Base-by-base conservation (phyloP, 768 basidiomycete species). In the Asterophora lycoperdoides region DNA sequence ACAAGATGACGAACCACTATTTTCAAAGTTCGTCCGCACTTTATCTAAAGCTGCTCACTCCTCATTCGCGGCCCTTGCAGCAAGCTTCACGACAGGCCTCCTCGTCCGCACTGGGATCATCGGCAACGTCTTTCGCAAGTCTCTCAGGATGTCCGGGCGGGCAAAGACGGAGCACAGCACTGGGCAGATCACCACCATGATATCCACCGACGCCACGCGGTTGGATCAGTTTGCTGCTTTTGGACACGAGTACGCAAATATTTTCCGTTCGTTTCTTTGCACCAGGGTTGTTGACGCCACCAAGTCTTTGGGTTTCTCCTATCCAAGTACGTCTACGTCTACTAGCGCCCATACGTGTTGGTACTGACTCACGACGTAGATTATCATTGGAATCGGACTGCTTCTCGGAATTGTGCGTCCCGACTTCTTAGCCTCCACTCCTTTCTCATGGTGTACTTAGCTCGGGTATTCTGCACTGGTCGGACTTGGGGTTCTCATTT, bases 401-500 rank as follows among this genome's bases (percentile, higher is more conserved):
- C 70, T 87, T 36, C 74, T 87, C 18, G 69, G 70, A 51, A 83
- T 74, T 52, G 80, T 81, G 49, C 43, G 76, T 45, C 23, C 23
- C 23, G 23, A 23, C 23, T 23, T 23, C 23, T 23, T 3, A 23
- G 23, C 23, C 6, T 23, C 23, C 23, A 23, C 3, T 23, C 23
- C 6, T 8, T 14, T 11, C 11, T 14, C 8, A 26, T 28, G 13
- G 14, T 14, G 15, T 41, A 13, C n/a, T 14, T 43, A 83, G 74
- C 70, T 89, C 15, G 84, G 85, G 5, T 80, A 79, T 54, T 86
- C 84, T 1, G 84, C 84, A 0, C 71, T 89, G 9, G 84, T 86
- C 17, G 84, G 81, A 0, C 64, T 84, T 11, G 79, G 62, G 46
- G 69, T 81, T 19, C 67, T 86, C 14, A 46, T 84, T 2, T 48